Evolutionary conservation across 2,329 filamentous ascomycete species (phyloP), one percentile per base, ranked within the genome.

Genomic region (Truncatella angustata): DNA sequence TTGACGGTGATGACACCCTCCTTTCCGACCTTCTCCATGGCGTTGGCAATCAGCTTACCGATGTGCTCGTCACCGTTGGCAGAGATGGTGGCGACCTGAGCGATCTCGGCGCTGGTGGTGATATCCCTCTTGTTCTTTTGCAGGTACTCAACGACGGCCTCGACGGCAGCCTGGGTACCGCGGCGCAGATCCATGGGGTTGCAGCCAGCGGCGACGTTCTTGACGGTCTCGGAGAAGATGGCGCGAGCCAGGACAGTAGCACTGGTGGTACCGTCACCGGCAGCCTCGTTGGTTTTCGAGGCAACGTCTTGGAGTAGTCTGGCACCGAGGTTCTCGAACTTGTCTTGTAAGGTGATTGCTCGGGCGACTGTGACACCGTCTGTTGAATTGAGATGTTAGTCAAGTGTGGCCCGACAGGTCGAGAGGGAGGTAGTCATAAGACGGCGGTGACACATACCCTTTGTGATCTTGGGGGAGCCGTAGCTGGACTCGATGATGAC

Each of bases 1-100:
- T 99, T 99, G 70, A 97, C 93, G 54, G 94, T 99, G 74, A 99
- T 99, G 69, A 99, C 94, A 81, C 94, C 94, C 81, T 99, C 94
- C 85, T 99, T 99, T 76, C 94, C 94, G 59, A 99, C 94, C 84
- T 96, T 96, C 84, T 99, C 94, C 94, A 99, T 99, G 64, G 94
- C 94, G 70, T 86, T 97, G 70, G 94, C 92, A 73, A 99, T 94
- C 70, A 99, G 85, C 77, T 91, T 87, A 66, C 94, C 94, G 67
- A 99, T 90, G 77, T 97, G 92, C 54, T 85, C 85, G 71, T 99
- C 94, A 63, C 94, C 94, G 77, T 99, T 99, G 73, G 94, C 94
- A 64, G 87, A 93, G 78, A 99, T 99, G 65, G 94, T 97, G 60
- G 94, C 94, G 56, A 99, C 94, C 80, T 99, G 94, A 49, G 93